Percentiles rank a stretch among this genome's conserved stretches.
Evolutionary conservation across 345 rosid genomes (phyloP).

Genomic region (Boechera stricta): DNA sequence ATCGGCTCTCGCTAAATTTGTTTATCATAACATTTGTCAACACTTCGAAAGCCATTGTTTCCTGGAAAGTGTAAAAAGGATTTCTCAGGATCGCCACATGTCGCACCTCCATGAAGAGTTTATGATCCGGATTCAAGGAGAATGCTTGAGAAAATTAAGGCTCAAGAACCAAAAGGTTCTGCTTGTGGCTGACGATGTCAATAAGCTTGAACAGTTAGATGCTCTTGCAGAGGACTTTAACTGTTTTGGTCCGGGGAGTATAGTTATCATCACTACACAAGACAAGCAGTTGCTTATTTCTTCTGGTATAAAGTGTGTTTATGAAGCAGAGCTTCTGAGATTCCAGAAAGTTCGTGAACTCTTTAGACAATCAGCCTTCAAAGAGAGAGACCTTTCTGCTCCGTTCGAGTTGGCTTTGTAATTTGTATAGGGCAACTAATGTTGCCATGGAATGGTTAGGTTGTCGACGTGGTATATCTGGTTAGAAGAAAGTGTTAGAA

Average conservation of each 20-base stretch:
- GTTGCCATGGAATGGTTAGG: constrained; percentile 20
- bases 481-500: constrained; percentile 20
- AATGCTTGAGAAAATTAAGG: constrained; percentile 13
- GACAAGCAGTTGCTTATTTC: constrained; percentile 32
- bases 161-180: constrained; percentile 30
- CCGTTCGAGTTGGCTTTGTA: neutral
- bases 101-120: constrained; percentile 24
- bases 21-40: constrained; percentile 18
- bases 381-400: constrained; percentile 5
- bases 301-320: constrained; percentile 16
- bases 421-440: neutral
- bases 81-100: constrained; percentile 22
- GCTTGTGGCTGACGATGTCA: constrained; percentile 28
- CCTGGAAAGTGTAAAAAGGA: constrained; percentile 26
- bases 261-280: constrained; percentile 42
- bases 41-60: constrained; percentile 37
- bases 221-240: constrained; percentile 32
- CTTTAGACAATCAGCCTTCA: constrained; percentile 30
- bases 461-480: constrained; percentile 23
- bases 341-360: constrained; percentile 31
- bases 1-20: constrained; percentile 35
- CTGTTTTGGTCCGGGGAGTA: constrained; percentile 37
- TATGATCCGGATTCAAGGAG: neutral
- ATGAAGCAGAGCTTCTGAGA: constrained; percentile 31
- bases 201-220: constrained; percentile 32